Evolutionary conservation across 495 filamentous ascomycete genomes (phyloP).

Genomic region (Antarctomyces pellizariae): DNA sequence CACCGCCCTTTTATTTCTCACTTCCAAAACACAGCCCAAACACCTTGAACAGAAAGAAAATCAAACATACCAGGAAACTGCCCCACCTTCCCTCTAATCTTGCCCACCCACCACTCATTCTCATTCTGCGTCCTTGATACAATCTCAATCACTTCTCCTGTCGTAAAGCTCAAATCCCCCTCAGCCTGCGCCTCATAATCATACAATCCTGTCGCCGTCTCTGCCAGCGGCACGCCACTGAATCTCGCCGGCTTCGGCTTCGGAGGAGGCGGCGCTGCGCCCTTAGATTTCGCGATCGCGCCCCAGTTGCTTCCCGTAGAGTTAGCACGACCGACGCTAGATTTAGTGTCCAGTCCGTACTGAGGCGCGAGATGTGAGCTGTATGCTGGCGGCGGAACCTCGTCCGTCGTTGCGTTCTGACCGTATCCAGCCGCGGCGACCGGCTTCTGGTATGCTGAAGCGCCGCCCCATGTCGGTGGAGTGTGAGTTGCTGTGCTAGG

Average conservation of each 20-base stretch:
- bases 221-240: slow-evolving; percentile 32
- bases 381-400: slow-evolving; percentile 52
- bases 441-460: too few species aligned
- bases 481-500: too few species aligned
- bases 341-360: slow-evolving; percentile 12
- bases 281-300: slow-evolving; percentile 53
- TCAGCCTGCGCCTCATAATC: slow-evolving; percentile 94
- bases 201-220: slow-evolving; percentile 69
- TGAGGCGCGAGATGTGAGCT: slow-evolving; percentile 17
- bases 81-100: slow-evolving; percentile 49
- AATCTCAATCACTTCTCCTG: slow-evolving; percentile 85
- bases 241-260: slow-evolving; percentile 71
- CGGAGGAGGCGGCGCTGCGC: slow-evolving; percentile 70
- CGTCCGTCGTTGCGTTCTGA: too few species aligned
- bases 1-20: background rate
- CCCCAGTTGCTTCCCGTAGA: slow-evolving; percentile 32
- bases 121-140: slow-evolving; percentile 54
- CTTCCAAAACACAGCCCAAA: slow-evolving; percentile 1
- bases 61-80: slow-evolving; percentile 82
- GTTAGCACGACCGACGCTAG: slow-evolving; percentile 22
- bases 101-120: slow-evolving; percentile 94
- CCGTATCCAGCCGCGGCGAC: too few species aligned
- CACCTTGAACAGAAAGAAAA: slow-evolving; percentile 3
- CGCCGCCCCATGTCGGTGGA: too few species aligned
- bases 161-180: slow-evolving; percentile 75